Evolutionary conservation across 164 flowering plant genomes (phyloP).

Genomic region (Nymphaea colorata): DNA sequence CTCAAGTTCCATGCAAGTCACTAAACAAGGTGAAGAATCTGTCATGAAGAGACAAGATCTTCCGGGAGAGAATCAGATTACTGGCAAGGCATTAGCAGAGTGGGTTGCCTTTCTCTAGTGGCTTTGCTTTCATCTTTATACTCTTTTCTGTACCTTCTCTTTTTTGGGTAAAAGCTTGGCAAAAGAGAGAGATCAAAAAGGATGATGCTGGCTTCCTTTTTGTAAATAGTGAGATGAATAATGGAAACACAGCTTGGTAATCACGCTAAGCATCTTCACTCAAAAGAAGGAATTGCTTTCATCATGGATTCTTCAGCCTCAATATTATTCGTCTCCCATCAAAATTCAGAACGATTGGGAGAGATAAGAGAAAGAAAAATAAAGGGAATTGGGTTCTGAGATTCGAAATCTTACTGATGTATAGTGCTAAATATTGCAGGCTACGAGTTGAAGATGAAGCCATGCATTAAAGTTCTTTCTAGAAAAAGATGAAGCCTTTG

Average conservation of each 20-base stretch:
- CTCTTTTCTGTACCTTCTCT: not conserved
- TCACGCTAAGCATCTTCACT: constrained; percentile 1
- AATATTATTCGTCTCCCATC: no score
- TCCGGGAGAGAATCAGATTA: not conserved
- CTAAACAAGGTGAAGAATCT: constrained; percentile 34
- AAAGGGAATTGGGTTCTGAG: no score
- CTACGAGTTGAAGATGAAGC: no score
- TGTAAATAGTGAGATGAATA: not conserved
- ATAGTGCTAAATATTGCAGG: no score
- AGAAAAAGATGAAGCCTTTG: no score
- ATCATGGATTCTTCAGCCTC: not conserved
- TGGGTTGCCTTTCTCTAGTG: not conserved
- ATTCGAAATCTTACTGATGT: no score
- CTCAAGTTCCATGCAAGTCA: constrained; percentile 44
- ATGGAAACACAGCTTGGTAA: not conserved
- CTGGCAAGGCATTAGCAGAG: not conserved
- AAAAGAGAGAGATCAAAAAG: not conserved
- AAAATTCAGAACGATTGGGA: no score
- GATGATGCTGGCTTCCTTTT: not conserved
- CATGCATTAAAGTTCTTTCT: no score
- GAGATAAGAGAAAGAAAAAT: no score
- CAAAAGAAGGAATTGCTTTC: not conserved
- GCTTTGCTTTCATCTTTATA: not conserved
- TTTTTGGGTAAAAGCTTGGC: not conserved
- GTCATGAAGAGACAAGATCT: not conserved